Conservation (phyloP, 164 flowering plant genomes). For the Nymphaea thermarum region DNA sequence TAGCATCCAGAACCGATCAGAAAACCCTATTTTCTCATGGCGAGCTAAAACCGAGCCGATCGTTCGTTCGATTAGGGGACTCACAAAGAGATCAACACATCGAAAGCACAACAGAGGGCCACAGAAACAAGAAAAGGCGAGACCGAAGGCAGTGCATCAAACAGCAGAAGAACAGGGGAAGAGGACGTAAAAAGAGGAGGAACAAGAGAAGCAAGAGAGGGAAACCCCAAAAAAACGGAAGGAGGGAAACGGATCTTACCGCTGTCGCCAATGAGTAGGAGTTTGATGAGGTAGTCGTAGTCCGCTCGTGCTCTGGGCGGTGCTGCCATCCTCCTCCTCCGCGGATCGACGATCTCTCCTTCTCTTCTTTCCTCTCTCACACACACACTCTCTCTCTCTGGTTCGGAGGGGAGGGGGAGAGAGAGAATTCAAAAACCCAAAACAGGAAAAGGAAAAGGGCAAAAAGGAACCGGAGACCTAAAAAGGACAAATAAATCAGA, state of each 20-base stretch:
- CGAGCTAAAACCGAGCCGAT: background rate
- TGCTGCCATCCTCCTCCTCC: slow-evolving; percentile 52
- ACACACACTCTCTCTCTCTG: background rate
- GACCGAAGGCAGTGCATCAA: background rate
- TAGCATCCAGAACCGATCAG: background rate
- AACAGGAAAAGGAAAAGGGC: background rate
- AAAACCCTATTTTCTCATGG: background rate
- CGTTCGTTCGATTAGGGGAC: background rate
- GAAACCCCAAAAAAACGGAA: background rate
- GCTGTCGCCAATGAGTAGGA: slow-evolving; percentile 76
- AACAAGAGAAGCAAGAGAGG: background rate
- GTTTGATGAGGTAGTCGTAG: slow-evolving; percentile 70
- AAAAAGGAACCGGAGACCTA: background rate
- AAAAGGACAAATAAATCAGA: background rate
- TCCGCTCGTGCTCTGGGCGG: slow-evolving; percentile 75
- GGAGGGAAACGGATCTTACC: slow-evolving; percentile 23
- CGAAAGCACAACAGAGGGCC: background rate
- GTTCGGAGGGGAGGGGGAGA: background rate
- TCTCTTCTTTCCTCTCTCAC: background rate
- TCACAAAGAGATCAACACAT: background rate
- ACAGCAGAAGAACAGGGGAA: background rate
- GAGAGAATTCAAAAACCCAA: background rate
- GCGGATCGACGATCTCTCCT: background rate
- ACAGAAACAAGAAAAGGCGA: background rate
- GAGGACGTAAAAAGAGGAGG: background rate